phyloP scores from a whole-genome alignment of 306 rosid genomes.

The Prunus persica region DNA sequence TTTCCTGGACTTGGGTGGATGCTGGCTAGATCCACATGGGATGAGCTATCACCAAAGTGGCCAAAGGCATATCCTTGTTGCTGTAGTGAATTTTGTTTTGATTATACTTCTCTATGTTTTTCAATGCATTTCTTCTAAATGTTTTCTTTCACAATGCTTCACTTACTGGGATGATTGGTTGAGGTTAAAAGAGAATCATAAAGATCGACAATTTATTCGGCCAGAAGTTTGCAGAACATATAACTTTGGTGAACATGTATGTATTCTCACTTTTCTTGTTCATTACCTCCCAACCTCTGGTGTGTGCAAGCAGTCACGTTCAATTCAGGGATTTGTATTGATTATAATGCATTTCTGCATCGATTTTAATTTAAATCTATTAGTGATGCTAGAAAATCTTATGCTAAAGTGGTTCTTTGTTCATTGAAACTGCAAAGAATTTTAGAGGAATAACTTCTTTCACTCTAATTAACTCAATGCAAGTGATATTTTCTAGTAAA shows the following conservation, averaged over 20 bases:
- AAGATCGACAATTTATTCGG: constrained; percentile 88
- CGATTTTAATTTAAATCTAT: not conserved
- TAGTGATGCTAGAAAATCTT: not conserved
- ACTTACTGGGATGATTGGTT: constrained; percentile 99
- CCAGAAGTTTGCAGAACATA: constrained; percentile 99
- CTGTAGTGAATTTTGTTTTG: constrained; percentile 28
- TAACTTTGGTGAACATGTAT: constrained; percentile 92
- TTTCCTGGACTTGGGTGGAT: constrained; percentile 99
- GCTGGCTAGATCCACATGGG: constrained; percentile 82
- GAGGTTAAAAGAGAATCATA: constrained; percentile 77
- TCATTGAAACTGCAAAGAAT: not conserved
- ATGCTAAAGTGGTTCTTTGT: not conserved
- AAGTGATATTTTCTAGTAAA: not conserved
- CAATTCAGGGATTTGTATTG: not conserved
- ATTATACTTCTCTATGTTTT: constrained; percentile 17
- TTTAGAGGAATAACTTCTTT: constrained; percentile 1
- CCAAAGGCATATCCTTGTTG: constrained; percentile 96
- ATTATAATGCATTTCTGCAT: not conserved
- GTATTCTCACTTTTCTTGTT: constrained; percentile 26
- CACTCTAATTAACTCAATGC: not conserved
- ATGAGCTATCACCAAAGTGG: constrained; percentile 99
- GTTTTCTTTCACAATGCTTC: constrained; percentile 72
- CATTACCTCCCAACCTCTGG: not conserved
- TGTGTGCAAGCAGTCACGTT: not conserved
- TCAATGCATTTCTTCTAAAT: constrained; percentile 15